Evolutionary conservation across 1,139 yeast genomes (phyloP), one percentile per base, ranked within the genome.

Genomic region (Geotrichum restrictum): DNA sequence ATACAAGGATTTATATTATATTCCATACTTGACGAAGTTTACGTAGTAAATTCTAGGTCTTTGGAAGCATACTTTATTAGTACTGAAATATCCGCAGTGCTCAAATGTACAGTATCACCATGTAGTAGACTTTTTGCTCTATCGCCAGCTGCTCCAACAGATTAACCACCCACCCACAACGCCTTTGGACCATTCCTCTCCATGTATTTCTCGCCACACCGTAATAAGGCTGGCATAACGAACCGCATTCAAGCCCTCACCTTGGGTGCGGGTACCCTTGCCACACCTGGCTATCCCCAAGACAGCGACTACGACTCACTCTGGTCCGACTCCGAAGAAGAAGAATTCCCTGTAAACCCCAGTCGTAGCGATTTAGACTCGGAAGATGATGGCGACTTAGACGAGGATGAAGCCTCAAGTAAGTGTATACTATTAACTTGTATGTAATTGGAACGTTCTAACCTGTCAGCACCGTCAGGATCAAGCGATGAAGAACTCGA

Each of bases 241-340:
- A 41, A 32, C 18, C 49, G 45, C 13, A 31, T 50, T 14, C 49
- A 40, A n/a, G 48, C 48, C n/a, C 44, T 45, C 21, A 21, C 45
- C 3, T 4, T 48, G 24, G 42, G 49, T n/a, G 34, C 32, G 10
- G 40, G 11, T 21, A 11, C 38, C 10, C 22, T 22, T 1, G 22
- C n/a, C n/a, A 16, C 11, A 3, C n/a, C n/a, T n/a, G n/a, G n/a
- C n/a, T n/a, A n/a, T n/a, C n/a, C n/a, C n/a, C n/a, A n/a, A n/a
- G 58, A 58, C 31, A 50, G 51, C 22, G 60, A 46, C 13, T 53
- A 57, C 33, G 62, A 58, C 51, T 58, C 61, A 14, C 40, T 59
- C 31, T 59, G 62, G 61, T 52, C 57, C 1, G 63, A 60, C 34
- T 54, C 58, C 3, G 62, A 59, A 31, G 62, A 58, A 32, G 61